Conservation (phyloP, 208 protist species). For the Naegleria lovaniensis region DNA sequence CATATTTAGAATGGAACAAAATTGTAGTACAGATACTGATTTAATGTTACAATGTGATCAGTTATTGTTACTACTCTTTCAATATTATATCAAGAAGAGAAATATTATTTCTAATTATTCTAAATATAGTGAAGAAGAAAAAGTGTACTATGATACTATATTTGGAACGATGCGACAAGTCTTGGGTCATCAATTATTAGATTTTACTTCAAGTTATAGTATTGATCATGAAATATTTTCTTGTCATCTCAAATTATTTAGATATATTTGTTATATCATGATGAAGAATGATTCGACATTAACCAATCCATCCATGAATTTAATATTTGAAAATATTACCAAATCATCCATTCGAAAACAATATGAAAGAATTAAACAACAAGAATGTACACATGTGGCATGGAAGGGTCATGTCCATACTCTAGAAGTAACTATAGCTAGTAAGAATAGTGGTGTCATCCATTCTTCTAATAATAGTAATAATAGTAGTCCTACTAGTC, state of each 20-base stretch:
- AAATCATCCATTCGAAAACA: neutral
- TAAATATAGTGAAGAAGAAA: neutral
- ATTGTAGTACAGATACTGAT: neutral
- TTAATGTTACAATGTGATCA: neutral
- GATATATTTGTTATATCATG: neutral
- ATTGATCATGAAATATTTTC: neutral
- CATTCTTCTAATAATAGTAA: too few species aligned
- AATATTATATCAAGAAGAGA: neutral
- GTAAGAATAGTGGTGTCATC: too few species aligned
- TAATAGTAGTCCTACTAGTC: too few species aligned
- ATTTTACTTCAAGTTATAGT: neutral
- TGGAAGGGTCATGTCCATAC: too few species aligned
- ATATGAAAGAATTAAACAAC: neutral
- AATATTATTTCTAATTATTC: neutral
- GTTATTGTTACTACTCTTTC: neutral
- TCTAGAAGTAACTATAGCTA: too few species aligned
- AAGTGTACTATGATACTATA: neutral
- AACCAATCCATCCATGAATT: neutral
- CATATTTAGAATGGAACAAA: neutral
- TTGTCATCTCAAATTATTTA: neutral
- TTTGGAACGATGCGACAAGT: neutral
- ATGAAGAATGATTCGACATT: neutral
- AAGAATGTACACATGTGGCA: too few species aligned
- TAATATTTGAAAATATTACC: neutral
- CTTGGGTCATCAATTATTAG: neutral